Percentiles rank a stretch among this genome's conserved stretches.
Conservation (phyloP, 129 eudicot genomes). For the Flaveria ramosissima region DNA sequence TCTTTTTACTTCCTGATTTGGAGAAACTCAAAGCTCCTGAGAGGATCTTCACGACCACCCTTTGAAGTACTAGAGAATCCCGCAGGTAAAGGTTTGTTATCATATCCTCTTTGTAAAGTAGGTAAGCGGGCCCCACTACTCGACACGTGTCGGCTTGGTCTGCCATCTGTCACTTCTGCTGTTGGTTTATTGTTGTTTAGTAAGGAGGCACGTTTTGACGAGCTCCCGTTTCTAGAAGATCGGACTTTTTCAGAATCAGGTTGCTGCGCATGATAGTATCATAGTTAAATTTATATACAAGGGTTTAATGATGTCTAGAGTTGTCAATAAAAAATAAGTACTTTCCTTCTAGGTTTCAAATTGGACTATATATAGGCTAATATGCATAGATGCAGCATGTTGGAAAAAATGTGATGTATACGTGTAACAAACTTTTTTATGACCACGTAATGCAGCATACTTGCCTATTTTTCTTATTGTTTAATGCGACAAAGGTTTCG, state of each 20-base stretch:
- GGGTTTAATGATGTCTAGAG: neutral
- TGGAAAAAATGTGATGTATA: neutral
- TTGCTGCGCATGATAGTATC: slow-evolving; percentile 45
- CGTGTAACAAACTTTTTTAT: neutral
- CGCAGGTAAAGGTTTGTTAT: slow-evolving; percentile 43
- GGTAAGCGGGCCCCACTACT: slow-evolving; percentile 64
- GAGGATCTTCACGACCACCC: slow-evolving; percentile 68
- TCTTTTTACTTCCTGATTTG: slow-evolving; percentile 66
- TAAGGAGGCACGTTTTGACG: slow-evolving; percentile 68
- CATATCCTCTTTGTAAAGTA: slow-evolving; percentile 62
- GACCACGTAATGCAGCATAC: neutral
- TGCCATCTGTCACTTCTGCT: slow-evolving; percentile 63
- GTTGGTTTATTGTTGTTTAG: slow-evolving; percentile 64
- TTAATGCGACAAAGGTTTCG: too few species aligned
- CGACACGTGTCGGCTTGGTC: slow-evolving; percentile 49
- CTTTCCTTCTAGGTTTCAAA: neutral
- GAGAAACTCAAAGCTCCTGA: slow-evolving; percentile 91
- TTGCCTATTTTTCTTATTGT: neutral
- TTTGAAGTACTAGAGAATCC: slow-evolving; percentile 51
- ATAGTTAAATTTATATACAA: slow-evolving; percentile 5
- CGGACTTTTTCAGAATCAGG: slow-evolving; percentile 64
- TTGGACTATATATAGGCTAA: neutral
- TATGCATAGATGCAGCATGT: neutral
- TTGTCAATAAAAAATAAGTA: neutral
- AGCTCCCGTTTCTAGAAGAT: slow-evolving; percentile 61